These are phyloP conservation scores for Thermothielavioides terrestris DNA, from an alignment of 495 filamentous ascomycete genomes.

Conservation along the genomic window DNA sequence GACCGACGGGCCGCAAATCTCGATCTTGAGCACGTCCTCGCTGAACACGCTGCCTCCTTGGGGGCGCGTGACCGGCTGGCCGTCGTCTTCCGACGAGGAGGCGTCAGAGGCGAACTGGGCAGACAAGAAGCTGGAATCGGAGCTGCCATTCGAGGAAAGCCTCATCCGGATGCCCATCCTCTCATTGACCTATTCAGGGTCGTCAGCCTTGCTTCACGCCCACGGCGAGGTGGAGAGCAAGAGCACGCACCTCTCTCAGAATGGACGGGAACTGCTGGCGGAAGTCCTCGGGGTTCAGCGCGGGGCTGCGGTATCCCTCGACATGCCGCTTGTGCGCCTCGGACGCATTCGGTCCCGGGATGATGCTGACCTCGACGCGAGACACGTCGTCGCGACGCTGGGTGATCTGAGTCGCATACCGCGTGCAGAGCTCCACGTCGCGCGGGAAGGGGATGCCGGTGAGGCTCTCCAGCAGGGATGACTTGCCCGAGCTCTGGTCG, in stretches of 20 bases:
- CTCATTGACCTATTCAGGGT: slow-evolving; percentile 20
- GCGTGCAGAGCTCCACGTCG: slow-evolving; percentile 40
- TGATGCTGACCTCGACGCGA: slow-evolving; percentile 33
- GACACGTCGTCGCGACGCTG: slow-evolving; percentile 23
- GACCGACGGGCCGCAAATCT: slow-evolving; percentile 46
- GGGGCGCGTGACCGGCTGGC: neutral
- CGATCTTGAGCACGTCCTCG: slow-evolving; percentile 46
- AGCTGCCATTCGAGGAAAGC: neutral
- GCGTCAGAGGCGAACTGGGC: neutral
- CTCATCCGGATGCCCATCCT: slow-evolving; percentile 30
- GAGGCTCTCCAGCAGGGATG: slow-evolving; percentile 40
- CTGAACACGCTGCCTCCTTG: slow-evolving; percentile 31
- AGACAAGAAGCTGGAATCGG: neutral
- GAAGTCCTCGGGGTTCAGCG: slow-evolving; percentile 9
- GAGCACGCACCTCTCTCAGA: slow-evolving; percentile 15
- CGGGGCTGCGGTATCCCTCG: slow-evolving; percentile 7
- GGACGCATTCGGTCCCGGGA: slow-evolving; percentile 28
- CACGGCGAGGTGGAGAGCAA: too few relatives aligned
- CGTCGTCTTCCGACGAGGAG: neutral
- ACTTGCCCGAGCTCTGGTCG: slow-evolving; percentile 44
- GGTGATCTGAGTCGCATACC: slow-evolving; percentile 49
- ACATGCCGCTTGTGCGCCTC: slow-evolving; percentile 12
- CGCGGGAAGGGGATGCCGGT: slow-evolving; percentile 42
- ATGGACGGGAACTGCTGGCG: slow-evolving; percentile 18
- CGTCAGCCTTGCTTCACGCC: neutral